Base-by-base conservation (phyloP, 352 stramenopile species). In the Labyrinthula sp. region DNA sequence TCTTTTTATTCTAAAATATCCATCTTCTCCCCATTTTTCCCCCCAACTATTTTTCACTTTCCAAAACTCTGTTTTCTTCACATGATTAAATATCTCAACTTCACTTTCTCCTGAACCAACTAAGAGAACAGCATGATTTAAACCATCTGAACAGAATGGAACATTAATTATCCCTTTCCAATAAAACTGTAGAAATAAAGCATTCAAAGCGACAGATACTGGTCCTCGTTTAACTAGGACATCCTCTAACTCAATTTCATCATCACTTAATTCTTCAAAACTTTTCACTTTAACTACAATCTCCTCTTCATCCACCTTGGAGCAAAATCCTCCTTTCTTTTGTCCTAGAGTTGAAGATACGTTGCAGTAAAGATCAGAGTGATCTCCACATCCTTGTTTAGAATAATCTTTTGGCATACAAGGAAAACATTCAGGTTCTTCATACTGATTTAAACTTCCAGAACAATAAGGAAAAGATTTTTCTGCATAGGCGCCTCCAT, bases 1-100 rank as follows among this genome's bases (percentile, higher is more conserved):
- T 7, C 14, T 15, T 9, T 15, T 20, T 17, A 67, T 54, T 21
- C 48, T 38, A 30, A 67, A 65, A 37, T 54, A 67, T 25, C 61
- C 61, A 30, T 57, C 30, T 23, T 61, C 48, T 38, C 61, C 61
- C 49, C 57, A 67, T 21, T 35, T 25, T 9, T 27, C 12, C 0
- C 54, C 57, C 43, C 43, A 52, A 8, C 18, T 39, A 20, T 27
- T 33, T 17, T 52, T 52, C 22, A 26, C 43, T 1, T 28, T 23
- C 43, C 43, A 52, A 8, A 30, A 30, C 0, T 31, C 23, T 9
- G 9, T 40, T 9, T 22, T 30, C 17, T 40, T 40, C 8, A 36
- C 34, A 9, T 10, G 10, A 2, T 35, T 35, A 14, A 39, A 46
- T n/a, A n/a, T n/a, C n/a, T n/a, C n/a, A n/a, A n/a, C n/a, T n/a